A percentile compares a stretch with the other conserved stretches of the same genome.
phyloP scores from a whole-genome alignment of 306 rosid genomes.

The Vigna reflexopilosa region DNA sequence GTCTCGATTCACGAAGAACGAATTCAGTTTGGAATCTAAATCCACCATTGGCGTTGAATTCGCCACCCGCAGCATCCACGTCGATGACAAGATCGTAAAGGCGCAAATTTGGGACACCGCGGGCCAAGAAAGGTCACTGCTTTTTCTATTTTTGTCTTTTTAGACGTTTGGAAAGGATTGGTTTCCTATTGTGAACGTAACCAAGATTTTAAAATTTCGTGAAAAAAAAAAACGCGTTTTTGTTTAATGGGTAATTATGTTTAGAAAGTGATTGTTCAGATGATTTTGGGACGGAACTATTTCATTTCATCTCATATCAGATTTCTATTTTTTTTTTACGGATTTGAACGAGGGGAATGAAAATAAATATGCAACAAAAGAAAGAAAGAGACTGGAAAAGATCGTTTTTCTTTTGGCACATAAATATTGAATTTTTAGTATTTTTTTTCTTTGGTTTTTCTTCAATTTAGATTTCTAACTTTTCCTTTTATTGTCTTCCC shows the following conservation, averaged over 20 bases:
- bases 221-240: no score
- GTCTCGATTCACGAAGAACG: constrained; percentile 81
- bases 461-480: background rate
- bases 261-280: background rate
- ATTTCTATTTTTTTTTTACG: background rate
- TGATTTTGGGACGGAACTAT: no score
- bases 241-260: background rate
- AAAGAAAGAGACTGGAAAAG: background rate
- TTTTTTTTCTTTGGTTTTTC: background rate
- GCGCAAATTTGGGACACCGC: constrained; percentile 97
- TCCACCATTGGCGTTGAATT: constrained; percentile 90
- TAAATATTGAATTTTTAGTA: background rate
- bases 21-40: constrained; percentile 80
- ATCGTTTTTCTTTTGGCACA: background rate
- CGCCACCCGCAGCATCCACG: constrained; percentile 83
- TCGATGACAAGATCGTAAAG: constrained; percentile 84
- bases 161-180: no score
- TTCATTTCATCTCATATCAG: background rate
- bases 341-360: background rate
- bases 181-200: no score
- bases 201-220: no score
- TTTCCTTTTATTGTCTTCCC: background rate
- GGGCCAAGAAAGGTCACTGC: constrained; percentile 77
- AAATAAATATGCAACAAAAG: background rate
- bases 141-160: background rate